A percentile compares a stretch with the other conserved stretches of the same genome.
These are phyloP conservation scores for Chytriomyces sp. DNA, from an alignment of 192 early-diverging fungal genomes.

Conservation along the genomic window DNA sequence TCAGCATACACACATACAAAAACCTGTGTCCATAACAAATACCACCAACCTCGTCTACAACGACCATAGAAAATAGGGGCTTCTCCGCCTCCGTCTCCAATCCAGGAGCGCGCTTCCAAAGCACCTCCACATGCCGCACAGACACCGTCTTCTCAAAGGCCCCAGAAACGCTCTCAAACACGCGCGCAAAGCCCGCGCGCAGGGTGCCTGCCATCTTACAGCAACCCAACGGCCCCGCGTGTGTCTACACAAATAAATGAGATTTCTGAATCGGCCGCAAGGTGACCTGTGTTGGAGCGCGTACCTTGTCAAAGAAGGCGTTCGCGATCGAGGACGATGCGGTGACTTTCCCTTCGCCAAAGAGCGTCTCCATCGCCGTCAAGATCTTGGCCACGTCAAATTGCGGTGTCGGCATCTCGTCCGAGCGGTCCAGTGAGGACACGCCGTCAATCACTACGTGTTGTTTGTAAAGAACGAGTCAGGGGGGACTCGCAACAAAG, in stretches of 20 bases:
- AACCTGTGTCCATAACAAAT: neutral
- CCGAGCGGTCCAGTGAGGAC: neutral
- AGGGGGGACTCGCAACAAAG: too few relatives aligned
- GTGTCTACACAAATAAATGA: neutral
- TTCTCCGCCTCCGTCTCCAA: too few relatives aligned
- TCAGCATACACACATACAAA: neutral
- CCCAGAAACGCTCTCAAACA: constrained; percentile 7
- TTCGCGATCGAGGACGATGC: neutral
- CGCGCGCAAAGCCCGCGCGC: neutral
- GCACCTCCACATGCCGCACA: neutral
- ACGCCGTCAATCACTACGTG: constrained; percentile 13
- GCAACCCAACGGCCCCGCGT: neutral
- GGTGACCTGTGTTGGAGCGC: neutral
- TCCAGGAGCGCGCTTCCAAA: neutral
- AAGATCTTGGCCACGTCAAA: constrained; percentile 1
- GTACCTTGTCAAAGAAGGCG: constrained; percentile 18
- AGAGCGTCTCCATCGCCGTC: constrained; percentile 4
- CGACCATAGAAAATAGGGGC: neutral
- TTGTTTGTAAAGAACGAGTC: neutral
- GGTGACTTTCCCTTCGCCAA: neutral
- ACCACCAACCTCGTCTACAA: neutral
- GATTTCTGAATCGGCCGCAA: neutral
- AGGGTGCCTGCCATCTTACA: neutral
- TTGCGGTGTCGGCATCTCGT: neutral
- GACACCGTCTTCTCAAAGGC: neutral